Evolutionary conservation across 371 early-diverging fungal species (phyloP).

Genomic region (Mucor lusitanicus): DNA sequence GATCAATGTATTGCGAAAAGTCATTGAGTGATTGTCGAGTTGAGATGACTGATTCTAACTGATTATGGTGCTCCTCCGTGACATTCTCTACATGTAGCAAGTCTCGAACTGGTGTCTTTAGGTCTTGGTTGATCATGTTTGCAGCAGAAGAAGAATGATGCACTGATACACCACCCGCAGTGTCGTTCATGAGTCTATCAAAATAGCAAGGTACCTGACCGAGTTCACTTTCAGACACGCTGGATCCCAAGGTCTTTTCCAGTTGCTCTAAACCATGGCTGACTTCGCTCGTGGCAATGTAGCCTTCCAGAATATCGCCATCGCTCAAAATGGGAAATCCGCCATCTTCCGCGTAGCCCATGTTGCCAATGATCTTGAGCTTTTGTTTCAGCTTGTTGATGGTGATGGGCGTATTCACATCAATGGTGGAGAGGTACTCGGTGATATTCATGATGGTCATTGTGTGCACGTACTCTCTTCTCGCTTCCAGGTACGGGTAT

Average conservation of each 20-base stretch:
- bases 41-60: not conserved
- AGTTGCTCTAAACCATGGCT: constrained; percentile 68
- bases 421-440: constrained; percentile 58
- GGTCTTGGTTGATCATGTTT: constrained; percentile 1
- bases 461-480: constrained; percentile 72
- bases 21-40: constrained; percentile 37
- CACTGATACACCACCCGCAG: not conserved
- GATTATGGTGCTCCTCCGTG: not conserved
- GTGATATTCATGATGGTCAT: constrained; percentile 49
- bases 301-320: constrained; percentile 74
- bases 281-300: constrained; percentile 82
- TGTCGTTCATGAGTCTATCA: constrained; percentile 8
- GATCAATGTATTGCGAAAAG: constrained; percentile 77
- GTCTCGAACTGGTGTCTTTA: constrained; percentile 15
- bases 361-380: constrained; percentile 50
- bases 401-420: constrained; percentile 60
- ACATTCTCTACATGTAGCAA: constrained; percentile 1
- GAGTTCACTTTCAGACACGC: constrained; percentile 38
- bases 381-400: constrained; percentile 60
- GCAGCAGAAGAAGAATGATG: not conserved
- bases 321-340: constrained; percentile 86
- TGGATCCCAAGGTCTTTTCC: constrained; percentile 30
- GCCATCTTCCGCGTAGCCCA: constrained; percentile 70
- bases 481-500: constrained; percentile 87
- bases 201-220: constrained; percentile 34